These are phyloP conservation scores for Candida ponderosae DNA, from an alignment of 805 yeast species.

Conservation along the genomic window DNA sequence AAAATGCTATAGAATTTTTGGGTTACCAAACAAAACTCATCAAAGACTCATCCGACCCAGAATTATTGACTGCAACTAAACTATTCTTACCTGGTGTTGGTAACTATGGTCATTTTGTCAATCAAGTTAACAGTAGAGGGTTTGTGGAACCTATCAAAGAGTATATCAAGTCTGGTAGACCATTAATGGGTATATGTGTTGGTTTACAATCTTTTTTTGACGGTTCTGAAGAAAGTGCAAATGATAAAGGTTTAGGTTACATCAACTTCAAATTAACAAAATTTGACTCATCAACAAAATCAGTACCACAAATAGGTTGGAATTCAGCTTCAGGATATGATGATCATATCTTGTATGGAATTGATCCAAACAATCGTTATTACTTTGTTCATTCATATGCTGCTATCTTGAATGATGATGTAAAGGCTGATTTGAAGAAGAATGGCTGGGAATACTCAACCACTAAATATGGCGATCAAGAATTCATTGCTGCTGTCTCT, in stretches of 20 bases:
- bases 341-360: conserved; percentile 41
- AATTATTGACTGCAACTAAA: conserved; percentile 36
- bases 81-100: conserved; percentile 96
- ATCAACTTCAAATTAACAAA: conserved; percentile 45
- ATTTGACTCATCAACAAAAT: conserved; percentile 55
- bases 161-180: conserved; percentile 71
- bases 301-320: conserved; percentile 99
- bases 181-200: conserved; percentile 95
- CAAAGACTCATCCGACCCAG: conserved; percentile 49
- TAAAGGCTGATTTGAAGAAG: conserved; percentile 23
- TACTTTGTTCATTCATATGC: conserved; percentile 96
- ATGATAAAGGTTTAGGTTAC: conserved; percentile 51
- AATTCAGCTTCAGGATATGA: conserved; percentile 36
- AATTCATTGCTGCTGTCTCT: conserved; percentile 74
- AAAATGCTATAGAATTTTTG: conserved; percentile 73
- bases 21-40: conserved; percentile 67
- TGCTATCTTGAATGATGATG: conserved; percentile 43
- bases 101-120: conserved; percentile 89
- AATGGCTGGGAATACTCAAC: conserved; percentile 68
- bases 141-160: conserved; percentile 57
- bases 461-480: conserved; percentile 69
- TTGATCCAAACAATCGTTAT: conserved; percentile 63
- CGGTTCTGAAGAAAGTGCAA: conserved; percentile 69
- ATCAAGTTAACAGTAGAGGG: conserved; percentile 50
- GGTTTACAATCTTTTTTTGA: conserved; percentile 83